These are phyloP conservation scores for Sugiyamaella xylanicola DNA, from an alignment of 1,139 yeast species.

Conservation along the genomic window DNA sequence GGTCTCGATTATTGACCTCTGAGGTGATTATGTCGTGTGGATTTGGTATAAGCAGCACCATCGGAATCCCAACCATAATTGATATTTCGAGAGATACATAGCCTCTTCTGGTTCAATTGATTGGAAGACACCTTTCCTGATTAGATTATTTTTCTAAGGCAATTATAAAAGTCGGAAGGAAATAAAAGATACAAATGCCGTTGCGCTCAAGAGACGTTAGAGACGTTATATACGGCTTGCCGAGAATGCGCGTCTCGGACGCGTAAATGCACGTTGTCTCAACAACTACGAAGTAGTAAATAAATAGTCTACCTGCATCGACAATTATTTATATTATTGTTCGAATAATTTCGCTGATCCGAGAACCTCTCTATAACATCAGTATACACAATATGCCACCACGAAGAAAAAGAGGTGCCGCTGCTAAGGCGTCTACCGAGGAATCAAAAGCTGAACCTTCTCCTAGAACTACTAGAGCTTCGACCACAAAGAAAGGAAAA, in stretches of 20 bases:
- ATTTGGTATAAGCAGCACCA: too few relatives aligned
- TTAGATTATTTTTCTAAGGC: too few relatives aligned
- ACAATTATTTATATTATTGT: neutral
- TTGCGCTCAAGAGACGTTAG: too few relatives aligned
- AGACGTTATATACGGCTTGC: neutral
- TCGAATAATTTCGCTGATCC: neutral
- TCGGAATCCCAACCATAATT: too few relatives aligned
- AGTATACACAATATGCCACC: conserved; percentile 9
- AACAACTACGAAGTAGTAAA: neutral
- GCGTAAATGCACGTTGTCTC: neutral
- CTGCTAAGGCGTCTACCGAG: neutral
- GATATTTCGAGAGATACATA: too few relatives aligned
- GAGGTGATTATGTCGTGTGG: too few relatives aligned
- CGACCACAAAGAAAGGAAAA: neutral
- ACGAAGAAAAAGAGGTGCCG: neutral
- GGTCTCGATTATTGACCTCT: too few relatives aligned
- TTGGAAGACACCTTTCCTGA: too few relatives aligned
- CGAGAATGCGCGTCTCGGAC: neutral
- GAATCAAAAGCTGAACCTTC: neutral
- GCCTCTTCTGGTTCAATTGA: too few relatives aligned
- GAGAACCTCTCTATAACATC: neutral
- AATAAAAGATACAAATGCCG: too few relatives aligned
- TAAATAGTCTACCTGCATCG: neutral
- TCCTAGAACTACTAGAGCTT: conserved; percentile 6
- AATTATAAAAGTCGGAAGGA: too few relatives aligned